Evolutionary conservation across 148 eudicot genomes (phyloP).

Genomic region (Diospyros lotus): DNA sequence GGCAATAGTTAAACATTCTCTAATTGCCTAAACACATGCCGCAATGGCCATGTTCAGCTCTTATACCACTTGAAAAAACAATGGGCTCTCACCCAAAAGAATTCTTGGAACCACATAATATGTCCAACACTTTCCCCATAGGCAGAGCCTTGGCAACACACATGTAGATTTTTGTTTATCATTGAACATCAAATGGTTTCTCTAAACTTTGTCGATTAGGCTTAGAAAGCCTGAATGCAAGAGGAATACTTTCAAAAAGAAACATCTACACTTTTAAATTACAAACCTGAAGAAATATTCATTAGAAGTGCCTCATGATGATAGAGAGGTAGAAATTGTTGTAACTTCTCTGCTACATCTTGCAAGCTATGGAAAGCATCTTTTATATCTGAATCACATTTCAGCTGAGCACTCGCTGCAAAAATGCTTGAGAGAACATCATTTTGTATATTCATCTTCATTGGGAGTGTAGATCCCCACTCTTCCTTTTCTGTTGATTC

Average conservation of each 20-base stretch:
- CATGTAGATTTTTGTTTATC: background rate
- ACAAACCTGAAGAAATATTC: conserved; percentile 71
- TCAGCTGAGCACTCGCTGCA: conserved; percentile 29
- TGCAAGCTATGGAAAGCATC: conserved; percentile 42
- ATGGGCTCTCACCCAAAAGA: too few species aligned
- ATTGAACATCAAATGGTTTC: background rate
- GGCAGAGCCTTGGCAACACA: background rate
- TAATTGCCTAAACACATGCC: too few species aligned
- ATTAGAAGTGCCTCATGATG: conserved; percentile 76
- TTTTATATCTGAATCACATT: conserved; percentile 18
- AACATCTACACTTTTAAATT: background rate
- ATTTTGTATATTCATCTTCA: conserved; percentile 35
- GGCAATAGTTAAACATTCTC: too few species aligned
- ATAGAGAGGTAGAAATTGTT: conserved; percentile 61
- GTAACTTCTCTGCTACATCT: conserved; percentile 48
- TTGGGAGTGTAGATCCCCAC: conserved; percentile 15
- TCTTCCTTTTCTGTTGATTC: conserved; percentile 28
- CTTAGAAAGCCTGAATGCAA: conserved; percentile 6
- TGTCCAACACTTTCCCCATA: background rate
- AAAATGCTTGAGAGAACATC: conserved; percentile 22
- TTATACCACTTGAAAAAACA: too few species aligned
- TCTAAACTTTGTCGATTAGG: background rate
- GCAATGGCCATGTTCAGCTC: too few species aligned
- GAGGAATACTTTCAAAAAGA: conserved; percentile 4
- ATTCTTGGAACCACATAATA: too few species aligned